Evolutionary conservation across 495 filamentous ascomycete genomes (phyloP), one percentile per base, ranked within the genome.

Genomic region (Penicillium paradoxum): DNA sequence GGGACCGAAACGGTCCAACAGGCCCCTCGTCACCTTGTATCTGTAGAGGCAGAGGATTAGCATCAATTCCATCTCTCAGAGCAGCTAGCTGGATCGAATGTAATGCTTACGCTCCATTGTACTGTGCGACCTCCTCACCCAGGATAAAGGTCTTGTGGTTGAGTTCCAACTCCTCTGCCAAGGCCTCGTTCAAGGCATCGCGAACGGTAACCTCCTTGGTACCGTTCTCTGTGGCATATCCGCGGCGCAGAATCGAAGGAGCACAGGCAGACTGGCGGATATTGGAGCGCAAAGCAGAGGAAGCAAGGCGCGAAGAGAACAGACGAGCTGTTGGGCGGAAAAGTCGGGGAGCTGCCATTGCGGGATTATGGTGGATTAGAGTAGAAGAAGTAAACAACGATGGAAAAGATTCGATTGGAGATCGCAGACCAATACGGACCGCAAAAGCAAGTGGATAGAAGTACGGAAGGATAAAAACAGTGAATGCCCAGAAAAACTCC

Each of bases 11-110:
- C 93, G 87, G 73, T 98, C 93, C 63, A 97, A 71, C 44, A 98
- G 80, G 46, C 95, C 95, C 80, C 93, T 95, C 43, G 93, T 97
- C 68, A 98, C 91, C 75, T 98, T 98, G 85, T 98, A 98, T 61
- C 83, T 86, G 62, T 67, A 56, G 34, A 44, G 15, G 8, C 24
- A 15, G 24, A 17, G 25, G 14, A 49, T 57, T 18, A 56, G 27
- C 34, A 11, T 51, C 29, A 24, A 45, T 54, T 47, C 22, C n/a
- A 32, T 43, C 4, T 25, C 34, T 4, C 34, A 4, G 8, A 17
- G 6, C n/a, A 37, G 34, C 34, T 21, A 19, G 32, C 10, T 25
- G 44, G 11, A 52, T 6, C n/a, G 43, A 27, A 37, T 25, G 45
- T 45, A 45, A 46, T 34, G 72, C 83, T 71, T 73, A 86, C 81